Evolutionary conservation across 257 asterid species (phyloP).

Genomic region (Coffea eugenioides): DNA sequence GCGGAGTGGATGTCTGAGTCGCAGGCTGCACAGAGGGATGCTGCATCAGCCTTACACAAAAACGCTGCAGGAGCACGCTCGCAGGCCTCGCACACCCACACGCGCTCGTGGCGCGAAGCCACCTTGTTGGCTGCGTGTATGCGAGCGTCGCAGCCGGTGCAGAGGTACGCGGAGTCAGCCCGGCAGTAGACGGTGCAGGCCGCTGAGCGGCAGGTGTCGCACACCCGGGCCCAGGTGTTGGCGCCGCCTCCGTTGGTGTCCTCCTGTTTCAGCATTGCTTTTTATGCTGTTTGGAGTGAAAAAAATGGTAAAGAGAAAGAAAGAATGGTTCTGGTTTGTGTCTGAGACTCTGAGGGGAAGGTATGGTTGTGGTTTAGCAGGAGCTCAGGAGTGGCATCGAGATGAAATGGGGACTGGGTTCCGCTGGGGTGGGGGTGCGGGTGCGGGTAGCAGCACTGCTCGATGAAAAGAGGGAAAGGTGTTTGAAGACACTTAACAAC

Average conservation of each 20-base stretch:
- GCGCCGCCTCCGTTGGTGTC: slow-evolving; percentile 7
- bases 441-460: too few relatives aligned
- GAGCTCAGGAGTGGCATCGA: background rate
- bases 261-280: slow-evolving; percentile 37
- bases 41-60: slow-evolving; percentile 76
- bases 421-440: too few relatives aligned
- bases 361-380: background rate
- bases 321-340: background rate
- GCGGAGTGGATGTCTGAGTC: slow-evolving; percentile 80
- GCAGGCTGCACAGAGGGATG: slow-evolving; percentile 71
- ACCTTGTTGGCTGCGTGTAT: slow-evolving; percentile 38
- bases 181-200: slow-evolving; percentile 57
- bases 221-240: slow-evolving; percentile 41
- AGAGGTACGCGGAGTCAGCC: slow-evolving; percentile 57
- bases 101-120: slow-evolving; percentile 52
- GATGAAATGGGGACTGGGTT: too few relatives aligned
- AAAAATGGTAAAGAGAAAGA: background rate
- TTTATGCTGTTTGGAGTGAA: background rate
- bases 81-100: slow-evolving; percentile 57
- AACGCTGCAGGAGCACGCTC: slow-evolving; percentile 67
- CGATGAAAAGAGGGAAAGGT: background rate
- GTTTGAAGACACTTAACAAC: background rate
- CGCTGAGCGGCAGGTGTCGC: slow-evolving; percentile 57
- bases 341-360: background rate
- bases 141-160: slow-evolving; percentile 51